Base-by-base conservation (phyloP, 2,329 filamentous ascomycete genomes). In the Ophiocordyceps robertsii region DNA sequence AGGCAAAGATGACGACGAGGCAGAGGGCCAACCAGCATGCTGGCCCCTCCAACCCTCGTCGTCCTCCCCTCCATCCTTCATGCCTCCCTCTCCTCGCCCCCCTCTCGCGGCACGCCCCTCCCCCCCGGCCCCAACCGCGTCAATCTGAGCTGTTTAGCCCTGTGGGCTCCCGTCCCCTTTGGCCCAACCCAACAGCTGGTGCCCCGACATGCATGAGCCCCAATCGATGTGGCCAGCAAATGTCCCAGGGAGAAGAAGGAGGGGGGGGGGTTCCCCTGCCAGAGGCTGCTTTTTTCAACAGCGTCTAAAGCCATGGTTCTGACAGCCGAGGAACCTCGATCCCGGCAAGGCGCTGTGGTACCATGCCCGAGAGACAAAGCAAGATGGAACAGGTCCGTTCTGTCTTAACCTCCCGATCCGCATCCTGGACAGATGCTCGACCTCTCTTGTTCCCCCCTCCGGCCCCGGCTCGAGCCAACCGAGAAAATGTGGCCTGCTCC, bases 101-200 rank as follows among this genome's bases (percentile, higher is more conserved):
- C 13, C 27, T 9, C 12, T 14, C 7, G 17, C 16, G 9, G 12
- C 14, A 27, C 21, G 10, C 10, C 31, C 24, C 29, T 31, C 33
- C 6, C 27, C n/a, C 33, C 33, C 33, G 33, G 33, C 33, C 17
- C 33, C 33, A 36, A 36, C 33, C 33, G 33, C 17, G 33, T 37
- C 27, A 31, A 31, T 19, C 19, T 37, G 19, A 14, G 11, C 27
- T 43, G 41, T 39, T 16, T 38, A 37, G 27, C 42, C 38, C 38
- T 37, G 38, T 17, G 17, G 24, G 24, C 38, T 12, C 29, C 38
- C 38, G 27, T 27, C n/a, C 27, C 27, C 16, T 31, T 39, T 39
- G 4, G n/a, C 29, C 31, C 30, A 35, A 29, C 32, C 31, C 39
- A 30, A 35, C 38, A 43, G 32, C 42, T 37, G 42, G 42, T 29